Base-by-base conservation (phyloP, 2,329 filamentous ascomycete species). In the Ceratocystis smalleyi region DNA sequence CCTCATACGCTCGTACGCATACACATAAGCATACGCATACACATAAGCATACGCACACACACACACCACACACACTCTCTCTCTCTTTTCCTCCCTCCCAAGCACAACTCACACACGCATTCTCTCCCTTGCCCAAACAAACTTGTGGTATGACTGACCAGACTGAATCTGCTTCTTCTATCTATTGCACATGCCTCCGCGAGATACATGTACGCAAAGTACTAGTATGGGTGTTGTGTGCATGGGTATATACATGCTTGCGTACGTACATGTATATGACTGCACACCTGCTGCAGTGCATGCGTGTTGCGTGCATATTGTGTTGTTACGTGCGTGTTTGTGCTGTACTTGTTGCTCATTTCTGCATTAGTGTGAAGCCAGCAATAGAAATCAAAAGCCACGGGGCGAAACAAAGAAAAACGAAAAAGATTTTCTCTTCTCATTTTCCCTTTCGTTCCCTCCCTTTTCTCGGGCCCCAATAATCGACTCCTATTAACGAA, bases 141-240 rank as follows among this genome's bases (percentile, higher is more conserved):
- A 27, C 54, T 57, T 8, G 22, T 57, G 27, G 27, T 57, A 27
- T 57, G 22, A 12, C 24, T 4, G 12, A 19, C 27, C 24, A 6
- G 32, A 57, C 17, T 57, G 27, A 57, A 35, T 57, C 54, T 57
- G 54, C 17, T 43, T 60, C 19, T 15, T 60, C n/a, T 60, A 60
- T 60, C n/a, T 60, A 60, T 40, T 40, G 10, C 57, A 24, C 19
- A 51, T 51, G 19, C 24, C 27, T 15, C 47, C 35, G 10, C 4
- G 10, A 27, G 47, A 51, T 51, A 24, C 47, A 49, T 49, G 10
- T n/a, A 51, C 47, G 24, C 47, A 12, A 5, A 51, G 47, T 4
- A 51, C 15, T 27, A 40, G 10, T 12, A 12, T 51, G 47, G 19
- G 7, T 51, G 2, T 10, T 43, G 22, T 5, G 30, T 62, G 45